Conservation (phyloP, 345 rosid genomes). For the Viola odorata region DNA sequence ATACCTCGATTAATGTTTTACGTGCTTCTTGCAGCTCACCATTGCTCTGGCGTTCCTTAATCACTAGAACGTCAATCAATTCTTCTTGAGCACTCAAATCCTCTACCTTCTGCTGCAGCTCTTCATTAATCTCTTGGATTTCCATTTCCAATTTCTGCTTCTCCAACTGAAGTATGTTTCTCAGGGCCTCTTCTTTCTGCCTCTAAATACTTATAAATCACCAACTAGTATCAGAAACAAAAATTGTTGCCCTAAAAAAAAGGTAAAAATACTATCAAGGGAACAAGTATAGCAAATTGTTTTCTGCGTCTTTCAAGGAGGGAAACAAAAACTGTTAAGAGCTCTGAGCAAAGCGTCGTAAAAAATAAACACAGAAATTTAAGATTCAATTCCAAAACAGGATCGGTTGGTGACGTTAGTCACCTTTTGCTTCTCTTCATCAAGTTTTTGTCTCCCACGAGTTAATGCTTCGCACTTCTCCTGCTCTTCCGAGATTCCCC, state of each 20-base stretch:
- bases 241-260: neutral
- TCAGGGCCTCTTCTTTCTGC: conserved; percentile 62
- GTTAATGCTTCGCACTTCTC: conserved; percentile 76
- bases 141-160: conserved; percentile 78
- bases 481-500: conserved; percentile 55
- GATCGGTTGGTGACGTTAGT: neutral
- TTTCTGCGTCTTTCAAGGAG: conserved; percentile 49
- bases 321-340: conserved; percentile 9
- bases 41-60: conserved; percentile 52
- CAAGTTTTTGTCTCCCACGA: conserved; percentile 71
- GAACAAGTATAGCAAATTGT: conserved; percentile 61
- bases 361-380: neutral
- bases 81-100: conserved; percentile 30
- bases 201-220: conserved; percentile 41
- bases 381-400: neutral
- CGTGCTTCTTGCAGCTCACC: conserved; percentile 51
- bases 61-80: conserved; percentile 31
- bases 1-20: conserved; percentile 38
- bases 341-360: neutral
- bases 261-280: conserved; percentile 21
- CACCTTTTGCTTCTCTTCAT: conserved; percentile 81
- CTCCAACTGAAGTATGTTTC: conserved; percentile 58
- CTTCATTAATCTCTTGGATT: conserved; percentile 65
- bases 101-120: conserved; percentile 47
- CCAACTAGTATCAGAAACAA: conserved; percentile 2